These are phyloP conservation scores for Penicillium argentinense DNA, from an alignment of 495 filamentous ascomycete genomes.

Conservation along the genomic window DNA sequence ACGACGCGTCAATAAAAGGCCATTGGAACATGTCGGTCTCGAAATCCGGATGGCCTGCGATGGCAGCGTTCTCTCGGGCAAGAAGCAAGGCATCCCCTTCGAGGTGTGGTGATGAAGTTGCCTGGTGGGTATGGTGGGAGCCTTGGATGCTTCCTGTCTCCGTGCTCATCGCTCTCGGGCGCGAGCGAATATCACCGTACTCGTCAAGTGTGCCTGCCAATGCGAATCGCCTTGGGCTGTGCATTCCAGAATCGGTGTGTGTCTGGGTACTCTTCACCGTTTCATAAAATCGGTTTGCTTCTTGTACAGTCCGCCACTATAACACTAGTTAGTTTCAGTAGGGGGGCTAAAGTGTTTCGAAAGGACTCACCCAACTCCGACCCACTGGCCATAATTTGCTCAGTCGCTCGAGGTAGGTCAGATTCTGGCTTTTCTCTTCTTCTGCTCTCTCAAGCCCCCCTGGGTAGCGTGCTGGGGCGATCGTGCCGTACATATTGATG, in stretches of 20 bases:
- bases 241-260: slow-evolving; percentile 20
- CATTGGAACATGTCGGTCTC: slow-evolving; percentile 47
- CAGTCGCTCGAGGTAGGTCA: slow-evolving; percentile 39
- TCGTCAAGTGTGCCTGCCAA: slow-evolving; percentile 42
- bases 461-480: slow-evolving; percentile 37
- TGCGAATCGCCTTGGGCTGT: slow-evolving; percentile 31
- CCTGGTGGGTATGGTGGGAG: not conserved
- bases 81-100: slow-evolving; percentile 11
- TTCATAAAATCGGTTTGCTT: slow-evolving; percentile 44
- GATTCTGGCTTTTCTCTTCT: slow-evolving; percentile 35
- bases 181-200: slow-evolving; percentile 46
- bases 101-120: slow-evolving; percentile 8
- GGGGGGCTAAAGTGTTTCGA: not conserved
- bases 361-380: slow-evolving; percentile 36
- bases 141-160: slow-evolving; percentile 8
- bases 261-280: slow-evolving; percentile 32
- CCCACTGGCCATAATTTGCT: slow-evolving; percentile 43
- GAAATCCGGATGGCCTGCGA: slow-evolving; percentile 24
- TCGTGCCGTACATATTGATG: slow-evolving; percentile 48
- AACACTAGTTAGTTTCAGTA: not conserved
- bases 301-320: slow-evolving; percentile 44
- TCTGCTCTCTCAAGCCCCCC: slow-evolving; percentile 39
- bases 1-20: slow-evolving; percentile 46
- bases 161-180: slow-evolving; percentile 15
- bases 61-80: slow-evolving; percentile 8